Percentiles rank a stretch among this genome's conserved stretches.
Evolutionary conservation across 192 early-diverging fungal species (phyloP).

Genomic region (Coemansia asiatica): DNA sequence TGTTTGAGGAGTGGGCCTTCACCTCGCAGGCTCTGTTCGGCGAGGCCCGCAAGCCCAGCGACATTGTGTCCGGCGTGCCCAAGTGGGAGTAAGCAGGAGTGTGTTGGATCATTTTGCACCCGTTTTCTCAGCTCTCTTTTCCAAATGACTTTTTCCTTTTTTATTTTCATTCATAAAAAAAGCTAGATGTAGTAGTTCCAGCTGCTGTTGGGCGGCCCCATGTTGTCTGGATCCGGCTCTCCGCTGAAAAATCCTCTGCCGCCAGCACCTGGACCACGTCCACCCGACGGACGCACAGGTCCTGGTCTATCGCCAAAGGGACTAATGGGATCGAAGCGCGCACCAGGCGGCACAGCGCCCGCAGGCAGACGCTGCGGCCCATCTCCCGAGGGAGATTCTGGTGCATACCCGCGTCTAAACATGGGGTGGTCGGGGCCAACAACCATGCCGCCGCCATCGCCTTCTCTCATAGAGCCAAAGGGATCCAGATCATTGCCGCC

Average conservation of each 20-base stretch:
- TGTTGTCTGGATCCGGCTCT: constrained; percentile 40
- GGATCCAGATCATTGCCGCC: constrained; percentile 74
- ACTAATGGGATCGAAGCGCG: constrained; percentile 88
- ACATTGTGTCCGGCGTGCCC: constrained; percentile 71
- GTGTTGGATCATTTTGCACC: too few relatives aligned
- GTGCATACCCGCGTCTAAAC: constrained; percentile 61
- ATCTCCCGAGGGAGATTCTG: constrained; percentile 55
- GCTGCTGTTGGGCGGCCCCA: constrained; percentile 29
- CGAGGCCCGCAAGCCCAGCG: constrained; percentile 63
- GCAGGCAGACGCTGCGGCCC: constrained; percentile 64
- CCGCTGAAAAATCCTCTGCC: constrained; percentile 31
- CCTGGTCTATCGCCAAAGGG: constrained; percentile 64
- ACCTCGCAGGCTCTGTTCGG: constrained; percentile 72
- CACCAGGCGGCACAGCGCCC: constrained; percentile 79
- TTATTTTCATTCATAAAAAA: not conserved
- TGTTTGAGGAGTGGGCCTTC: constrained; percentile 76
- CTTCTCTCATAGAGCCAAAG: constrained; percentile 55
- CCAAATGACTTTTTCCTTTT: not conserved
- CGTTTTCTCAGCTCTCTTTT: constrained; percentile 1
- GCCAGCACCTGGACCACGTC: constrained; percentile 20
- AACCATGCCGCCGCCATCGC: constrained; percentile 76
- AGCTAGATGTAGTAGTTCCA: constrained; percentile 36
- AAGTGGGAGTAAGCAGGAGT: constrained; percentile 63
- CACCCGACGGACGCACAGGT: constrained; percentile 1
- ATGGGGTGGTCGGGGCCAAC: constrained; percentile 89